A percentile compares a stretch with the other conserved stretches of the same genome.
Evolutionary conservation across 1,139 yeast genomes (phyloP).

Genomic region (Geotrichum bryndzae): DNA sequence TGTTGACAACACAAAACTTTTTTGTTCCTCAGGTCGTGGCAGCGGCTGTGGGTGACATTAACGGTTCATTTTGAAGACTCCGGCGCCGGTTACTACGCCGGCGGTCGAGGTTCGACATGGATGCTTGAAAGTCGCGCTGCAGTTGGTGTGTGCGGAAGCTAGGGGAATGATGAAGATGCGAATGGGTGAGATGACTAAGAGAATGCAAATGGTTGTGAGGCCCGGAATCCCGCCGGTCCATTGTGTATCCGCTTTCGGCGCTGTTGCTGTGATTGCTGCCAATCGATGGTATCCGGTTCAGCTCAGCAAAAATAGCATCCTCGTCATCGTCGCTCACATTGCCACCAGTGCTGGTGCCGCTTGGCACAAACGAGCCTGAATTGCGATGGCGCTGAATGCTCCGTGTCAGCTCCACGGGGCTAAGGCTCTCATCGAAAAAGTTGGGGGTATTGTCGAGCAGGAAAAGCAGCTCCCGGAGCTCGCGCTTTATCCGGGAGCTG

Average conservation of each 20-base stretch:
- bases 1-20: background rate
- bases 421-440: constrained; percentile 9
- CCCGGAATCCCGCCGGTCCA: background rate
- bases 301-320: background rate
- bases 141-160: background rate
- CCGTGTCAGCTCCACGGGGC: constrained; percentile 6
- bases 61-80: background rate
- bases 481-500: constrained; percentile 9
- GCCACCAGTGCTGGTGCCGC: background rate
- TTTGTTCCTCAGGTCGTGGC: background rate
- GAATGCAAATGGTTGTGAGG: background rate
- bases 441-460: constrained; percentile 15
- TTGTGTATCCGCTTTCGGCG: background rate
- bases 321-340: background rate
- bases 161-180: background rate
- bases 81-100: background rate
- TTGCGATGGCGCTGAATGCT: constrained; percentile 14
- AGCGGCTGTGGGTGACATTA: background rate
- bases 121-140: background rate
- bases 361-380: background rate
- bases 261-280: background rate
- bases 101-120: background rate
- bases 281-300: background rate
- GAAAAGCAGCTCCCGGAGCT: constrained; percentile 9
- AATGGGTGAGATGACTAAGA: background rate